Percentiles rank a stretch among this genome's conserved stretches.
phyloP scores from a whole-genome alignment of 2,329 filamentous ascomycete species.

The Massarina eburnea region DNA sequence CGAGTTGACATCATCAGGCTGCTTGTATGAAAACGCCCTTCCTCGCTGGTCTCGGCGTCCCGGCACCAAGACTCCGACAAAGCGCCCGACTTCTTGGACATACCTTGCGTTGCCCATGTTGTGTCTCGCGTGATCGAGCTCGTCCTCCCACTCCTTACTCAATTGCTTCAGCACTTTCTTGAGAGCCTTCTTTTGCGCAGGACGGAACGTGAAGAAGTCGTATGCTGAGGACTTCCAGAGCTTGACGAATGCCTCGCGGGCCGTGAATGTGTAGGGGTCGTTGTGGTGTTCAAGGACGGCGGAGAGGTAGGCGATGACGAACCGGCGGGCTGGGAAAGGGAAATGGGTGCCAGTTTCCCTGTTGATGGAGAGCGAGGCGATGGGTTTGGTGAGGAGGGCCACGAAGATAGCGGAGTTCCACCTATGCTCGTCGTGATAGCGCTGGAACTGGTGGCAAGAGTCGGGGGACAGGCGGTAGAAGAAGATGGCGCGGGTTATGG shows the following conservation, averaged over 20 bases:
- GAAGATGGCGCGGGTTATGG: conserved; percentile 23
- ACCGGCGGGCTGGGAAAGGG: conserved; percentile 7
- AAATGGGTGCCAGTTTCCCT: neutral
- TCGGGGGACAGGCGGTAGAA: conserved; percentile 20
- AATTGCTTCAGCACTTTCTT: conserved; percentile 15
- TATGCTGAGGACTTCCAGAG: conserved; percentile 14
- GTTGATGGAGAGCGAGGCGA: neutral
- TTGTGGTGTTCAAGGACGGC: conserved; percentile 26
- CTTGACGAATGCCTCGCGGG: conserved; percentile 18
- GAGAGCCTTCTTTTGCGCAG: conserved; percentile 17
- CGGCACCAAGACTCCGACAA: conserved; percentile 18
- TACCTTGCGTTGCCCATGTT: conserved; percentile 7
- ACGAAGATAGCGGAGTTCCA: conserved; percentile 26
- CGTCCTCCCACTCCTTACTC: conserved; percentile 11
- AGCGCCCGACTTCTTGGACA: conserved; percentile 12
- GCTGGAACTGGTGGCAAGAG: conserved; percentile 20
- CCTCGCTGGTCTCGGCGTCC: conserved; percentile 11
- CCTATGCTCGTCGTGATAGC: conserved; percentile 22
- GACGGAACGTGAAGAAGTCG: conserved; percentile 13
- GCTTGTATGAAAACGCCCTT: neutral
- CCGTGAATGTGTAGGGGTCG: conserved; percentile 8
- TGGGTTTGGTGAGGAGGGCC: conserved; percentile 13
- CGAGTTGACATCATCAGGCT: neutral
- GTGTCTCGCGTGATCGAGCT: conserved; percentile 5
- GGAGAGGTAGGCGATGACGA: conserved; percentile 19